A percentile compares a stretch with the other conserved stretches of the same genome.
These are phyloP conservation scores for Chlorociboria aeruginascens DNA, from an alignment of 495 filamentous ascomycete species.

Conservation along the genomic window DNA sequence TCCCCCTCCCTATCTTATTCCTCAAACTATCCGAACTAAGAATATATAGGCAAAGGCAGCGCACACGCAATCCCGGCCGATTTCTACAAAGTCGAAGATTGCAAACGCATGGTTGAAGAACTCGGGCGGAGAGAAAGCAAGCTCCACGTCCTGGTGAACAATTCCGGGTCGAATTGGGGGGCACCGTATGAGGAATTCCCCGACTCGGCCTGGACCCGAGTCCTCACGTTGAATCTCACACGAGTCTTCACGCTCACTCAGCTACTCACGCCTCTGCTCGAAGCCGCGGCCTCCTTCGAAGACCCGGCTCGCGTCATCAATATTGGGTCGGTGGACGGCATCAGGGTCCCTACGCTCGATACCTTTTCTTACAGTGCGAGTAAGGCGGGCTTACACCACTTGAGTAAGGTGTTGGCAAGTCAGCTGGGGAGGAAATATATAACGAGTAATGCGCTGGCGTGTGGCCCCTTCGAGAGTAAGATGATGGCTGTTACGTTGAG, in stretches of 20 bases:
- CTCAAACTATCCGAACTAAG: background rate
- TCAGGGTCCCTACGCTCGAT: conserved; percentile 52
- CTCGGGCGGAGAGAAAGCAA: conserved; percentile 50
- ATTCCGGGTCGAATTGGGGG: conserved; percentile 65
- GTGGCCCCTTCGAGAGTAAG: conserved; percentile 70
- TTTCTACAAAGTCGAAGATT: conserved; percentile 63
- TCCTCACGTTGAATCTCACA: conserved; percentile 70
- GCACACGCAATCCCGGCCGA: conserved; percentile 56
- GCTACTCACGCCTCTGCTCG: conserved; percentile 57
- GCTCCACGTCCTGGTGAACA: conserved; percentile 71
- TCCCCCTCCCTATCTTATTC: background rate
- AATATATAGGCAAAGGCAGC: conserved; percentile 34
- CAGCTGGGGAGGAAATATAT: conserved; percentile 60
- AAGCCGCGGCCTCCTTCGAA: conserved; percentile 27
- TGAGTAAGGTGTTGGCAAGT: conserved; percentile 58
- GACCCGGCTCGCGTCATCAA: conserved; percentile 61
- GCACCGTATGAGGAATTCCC: conserved; percentile 57
- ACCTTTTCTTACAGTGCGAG: conserved; percentile 66
- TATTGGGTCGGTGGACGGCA: conserved; percentile 61
- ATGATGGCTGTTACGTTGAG: conserved; percentile 71
- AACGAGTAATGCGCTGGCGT: conserved; percentile 65
- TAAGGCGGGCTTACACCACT: conserved; percentile 65
- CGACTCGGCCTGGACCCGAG: conserved; percentile 53
- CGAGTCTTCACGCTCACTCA: conserved; percentile 72
- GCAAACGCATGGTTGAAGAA: conserved; percentile 50